Evolutionary conservation across 345 rosid genomes (phyloP), one percentile per base, ranked within the genome.

Genomic region (Brassica carinata): DNA sequence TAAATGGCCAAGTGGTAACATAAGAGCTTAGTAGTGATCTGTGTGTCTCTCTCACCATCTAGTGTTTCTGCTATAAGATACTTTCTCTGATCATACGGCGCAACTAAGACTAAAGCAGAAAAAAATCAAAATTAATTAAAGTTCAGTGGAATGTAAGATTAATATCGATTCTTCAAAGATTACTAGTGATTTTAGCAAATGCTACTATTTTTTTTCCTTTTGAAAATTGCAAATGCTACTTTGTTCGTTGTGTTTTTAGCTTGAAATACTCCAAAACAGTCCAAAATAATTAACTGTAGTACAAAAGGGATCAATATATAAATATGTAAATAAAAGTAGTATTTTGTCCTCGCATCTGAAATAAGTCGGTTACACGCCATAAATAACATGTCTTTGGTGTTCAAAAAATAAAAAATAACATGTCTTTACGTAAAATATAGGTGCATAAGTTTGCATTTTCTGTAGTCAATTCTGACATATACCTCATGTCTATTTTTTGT

Each of bases 271-370:
- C 15, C 55, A 45, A 45, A 45, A 27, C 2, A 27, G 2, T 3
- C 29, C n/a, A n/a, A n/a, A n/a, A n/a, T n/a, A n/a, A n/a, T n/a
- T 53, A 15, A 53, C 59, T 5, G 10, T 7, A 18, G 10, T 18
- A 74, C 31, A 55, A 36, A 55, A n/a, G 57, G 40, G 40, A 58
- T 34, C 7, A 55, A n/a, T 26, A 10, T 9, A 26, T 61, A 26
- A 7, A 7, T 67, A 36, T 57, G 14, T 15, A 27, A 19, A 59
- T 10, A 59, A 77, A 53, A 77, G 80, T 62, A 62, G 75, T 13
- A 45, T 62, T 62, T 69, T 77, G 80, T 69, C 75, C 27, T 68
- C 31, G 10, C 69, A 57, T 67, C 43, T 58, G 61, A 76, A 36
- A 26, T 13, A 57, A 55, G 6, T 26, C 30, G 33, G 68, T 18